These are phyloP conservation scores for Bryoglossum gracile DNA, from an alignment of 495 filamentous ascomycete species.

Conservation along the genomic window DNA sequence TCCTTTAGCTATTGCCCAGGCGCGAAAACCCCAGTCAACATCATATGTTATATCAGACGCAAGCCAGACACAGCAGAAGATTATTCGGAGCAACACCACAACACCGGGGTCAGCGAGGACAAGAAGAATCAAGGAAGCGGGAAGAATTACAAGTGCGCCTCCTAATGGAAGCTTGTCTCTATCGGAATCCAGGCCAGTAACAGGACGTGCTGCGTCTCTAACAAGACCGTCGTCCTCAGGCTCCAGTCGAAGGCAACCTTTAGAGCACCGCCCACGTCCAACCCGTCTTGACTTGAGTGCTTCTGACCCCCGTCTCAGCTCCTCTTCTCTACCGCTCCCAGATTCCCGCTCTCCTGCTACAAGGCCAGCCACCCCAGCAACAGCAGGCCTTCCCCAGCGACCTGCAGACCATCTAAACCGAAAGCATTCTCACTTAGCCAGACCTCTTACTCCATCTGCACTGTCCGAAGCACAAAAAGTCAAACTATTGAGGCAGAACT, in stretches of 20 bases:
- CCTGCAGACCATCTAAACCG: constrained; percentile 33
- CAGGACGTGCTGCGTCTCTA: constrained; percentile 10
- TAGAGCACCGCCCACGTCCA: constrained; percentile 27
- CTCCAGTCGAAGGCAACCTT: constrained; percentile 17
- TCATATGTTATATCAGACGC: constrained; percentile 50
- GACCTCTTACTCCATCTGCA: constrained; percentile 43
- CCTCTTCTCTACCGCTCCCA: constrained; percentile 58
- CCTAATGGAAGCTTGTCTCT: neutral
- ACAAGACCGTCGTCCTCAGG: constrained; percentile 23
- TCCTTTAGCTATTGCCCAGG: constrained; percentile 66
- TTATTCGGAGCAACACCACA: constrained; percentile 58
- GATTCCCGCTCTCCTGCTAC: constrained; percentile 43
- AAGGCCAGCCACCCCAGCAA: constrained; percentile 42
- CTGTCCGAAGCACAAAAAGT: constrained; percentile 50
- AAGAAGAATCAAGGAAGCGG: constrained; percentile 24
- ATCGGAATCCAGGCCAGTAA: constrained; percentile 11
- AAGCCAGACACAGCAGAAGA: constrained; percentile 31
- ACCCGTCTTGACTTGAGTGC: constrained; percentile 35
- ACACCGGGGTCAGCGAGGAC: constrained; percentile 23
- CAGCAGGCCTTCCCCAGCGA: constrained; percentile 39
- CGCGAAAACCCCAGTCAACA: constrained; percentile 54
- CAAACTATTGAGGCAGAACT: constrained; percentile 60
- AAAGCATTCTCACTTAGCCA: constrained; percentile 41
- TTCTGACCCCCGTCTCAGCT: constrained; percentile 48
- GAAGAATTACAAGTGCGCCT: constrained; percentile 27